phyloP scores from a whole-genome alignment of 495 filamentous ascomycete species.

The Corynascus novoguineensis region DNA sequence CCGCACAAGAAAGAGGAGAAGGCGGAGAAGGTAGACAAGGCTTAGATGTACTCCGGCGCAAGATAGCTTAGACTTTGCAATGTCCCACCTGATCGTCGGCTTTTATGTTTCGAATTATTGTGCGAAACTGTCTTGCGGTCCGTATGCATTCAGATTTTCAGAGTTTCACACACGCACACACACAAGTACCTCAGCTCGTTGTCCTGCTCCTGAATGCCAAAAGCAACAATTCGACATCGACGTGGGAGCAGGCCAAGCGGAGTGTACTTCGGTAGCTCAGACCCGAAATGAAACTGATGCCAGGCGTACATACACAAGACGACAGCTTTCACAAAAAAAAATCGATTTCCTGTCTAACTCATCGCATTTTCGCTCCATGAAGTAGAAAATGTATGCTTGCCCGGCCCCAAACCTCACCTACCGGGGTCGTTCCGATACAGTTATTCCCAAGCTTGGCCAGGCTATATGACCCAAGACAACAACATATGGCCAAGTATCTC shows the following conservation, averaged over 20 bases:
- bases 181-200: too few relatives aligned
- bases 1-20: constrained; percentile 25
- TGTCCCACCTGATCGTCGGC: not conserved
- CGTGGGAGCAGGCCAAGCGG: too few relatives aligned
- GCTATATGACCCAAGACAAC: too few relatives aligned
- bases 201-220: too few relatives aligned
- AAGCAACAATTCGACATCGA: too few relatives aligned
- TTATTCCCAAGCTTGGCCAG: too few relatives aligned
- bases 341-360: not conserved
- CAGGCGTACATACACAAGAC: not conserved
- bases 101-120: too few relatives aligned
- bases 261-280: not conserved
- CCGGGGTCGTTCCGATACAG: not conserved
- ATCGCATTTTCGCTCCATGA: not conserved
- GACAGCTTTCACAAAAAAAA: not conserved
- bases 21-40: not conserved
- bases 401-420: not conserved
- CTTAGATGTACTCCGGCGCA: not conserved
- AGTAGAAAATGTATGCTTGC: constrained; percentile 1
- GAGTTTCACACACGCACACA: too few relatives aligned
- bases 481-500: too few relatives aligned
- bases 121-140: too few relatives aligned
- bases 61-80: not conserved
- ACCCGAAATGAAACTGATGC: not conserved
- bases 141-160: too few relatives aligned